phyloP scores from a whole-genome alignment of 23 red algal species.

The Cyanidiococcus yangmingshanensis region DNA sequence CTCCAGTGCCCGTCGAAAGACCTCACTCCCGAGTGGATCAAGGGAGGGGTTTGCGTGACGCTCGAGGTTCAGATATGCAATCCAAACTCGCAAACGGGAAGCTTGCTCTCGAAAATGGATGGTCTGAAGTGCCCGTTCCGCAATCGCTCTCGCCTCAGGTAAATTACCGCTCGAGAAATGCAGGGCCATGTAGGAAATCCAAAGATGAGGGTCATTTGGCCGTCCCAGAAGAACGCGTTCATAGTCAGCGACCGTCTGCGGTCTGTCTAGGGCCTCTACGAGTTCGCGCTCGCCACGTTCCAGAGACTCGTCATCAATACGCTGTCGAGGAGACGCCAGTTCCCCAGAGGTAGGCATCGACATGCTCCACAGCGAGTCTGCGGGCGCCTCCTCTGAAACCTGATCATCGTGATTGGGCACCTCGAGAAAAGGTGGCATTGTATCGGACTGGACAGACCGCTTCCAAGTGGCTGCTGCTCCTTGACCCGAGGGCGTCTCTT shows the following conservation, averaged over 20 bases:
- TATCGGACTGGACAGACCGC: neutral
- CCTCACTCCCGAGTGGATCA: neutral
- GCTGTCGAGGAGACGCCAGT: neutral
- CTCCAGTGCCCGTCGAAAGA: slow-evolving; percentile 8
- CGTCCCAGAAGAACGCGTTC: slow-evolving; percentile 70
- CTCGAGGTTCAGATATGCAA: slow-evolving; percentile 84
- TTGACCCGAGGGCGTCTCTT: neutral
- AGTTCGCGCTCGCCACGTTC: neutral
- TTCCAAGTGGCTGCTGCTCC: neutral
- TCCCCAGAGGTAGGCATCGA: neutral
- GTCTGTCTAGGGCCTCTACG: slow-evolving; percentile 27
- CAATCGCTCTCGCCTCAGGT: slow-evolving; percentile 52
- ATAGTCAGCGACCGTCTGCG: slow-evolving; percentile 82
- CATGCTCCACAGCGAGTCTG: neutral
- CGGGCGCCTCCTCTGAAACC: neutral
- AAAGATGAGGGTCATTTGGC: slow-evolving; percentile 59
- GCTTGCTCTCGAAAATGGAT: slow-evolving; percentile 38
- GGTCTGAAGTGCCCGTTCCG: slow-evolving; percentile 64
- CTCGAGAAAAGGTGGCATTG: neutral
- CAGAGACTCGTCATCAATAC: neutral
- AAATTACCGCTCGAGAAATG: slow-evolving; percentile 45
- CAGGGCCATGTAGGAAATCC: slow-evolving; percentile 94
- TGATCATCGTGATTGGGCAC: neutral
- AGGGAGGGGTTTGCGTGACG: neutral
- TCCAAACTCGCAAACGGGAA: slow-evolving; percentile 67